phyloP scores from a whole-genome alignment of 306 rosid species.

The Vigna unguiculata region DNA sequence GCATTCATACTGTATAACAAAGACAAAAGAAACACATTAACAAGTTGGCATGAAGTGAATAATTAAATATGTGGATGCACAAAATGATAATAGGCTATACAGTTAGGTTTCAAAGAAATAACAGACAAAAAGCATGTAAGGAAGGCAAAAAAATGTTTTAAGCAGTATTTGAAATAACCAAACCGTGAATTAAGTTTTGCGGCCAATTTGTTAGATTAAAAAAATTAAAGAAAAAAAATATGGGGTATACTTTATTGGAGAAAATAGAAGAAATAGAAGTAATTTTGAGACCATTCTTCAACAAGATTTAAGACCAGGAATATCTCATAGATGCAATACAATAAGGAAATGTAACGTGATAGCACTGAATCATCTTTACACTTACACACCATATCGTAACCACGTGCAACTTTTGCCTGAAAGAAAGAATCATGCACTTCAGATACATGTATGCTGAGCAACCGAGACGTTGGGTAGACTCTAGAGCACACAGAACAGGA shows the following conservation, averaged over 20 bases:
- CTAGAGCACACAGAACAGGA: slow-evolving; percentile 89
- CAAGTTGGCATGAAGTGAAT: slow-evolving; percentile 1
- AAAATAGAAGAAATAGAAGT: slow-evolving; percentile 25
- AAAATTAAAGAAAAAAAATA: not conserved
- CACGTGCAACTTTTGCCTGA: slow-evolving; percentile 90
- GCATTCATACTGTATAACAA: slow-evolving; percentile 78
- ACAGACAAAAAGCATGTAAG: not conserved
- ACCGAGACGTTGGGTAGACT: slow-evolving; percentile 80
- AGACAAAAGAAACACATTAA: slow-evolving; percentile 22
- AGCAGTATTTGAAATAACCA: not conserved
- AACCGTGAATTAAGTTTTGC: slow-evolving; percentile 10
- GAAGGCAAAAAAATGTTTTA: not conserved
- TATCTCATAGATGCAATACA: not conserved
- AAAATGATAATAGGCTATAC: slow-evolving; percentile 17
- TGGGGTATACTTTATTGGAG: not conserved
- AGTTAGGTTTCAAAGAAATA: slow-evolving; percentile 24
- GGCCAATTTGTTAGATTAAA: not conserved
- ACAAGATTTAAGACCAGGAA: not conserved
- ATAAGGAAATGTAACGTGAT: slow-evolving; percentile 3
- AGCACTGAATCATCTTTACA: slow-evolving; percentile 14
- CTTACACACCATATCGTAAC: slow-evolving; percentile 73
- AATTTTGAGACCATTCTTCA: slow-evolving; percentile 1
- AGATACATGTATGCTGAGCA: slow-evolving; percentile 85
- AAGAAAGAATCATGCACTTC: slow-evolving; percentile 96
- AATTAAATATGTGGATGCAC: slow-evolving; percentile 14